These are phyloP conservation scores for Floccularia luteovirens DNA, from an alignment of 768 basidiomycete species.

Conservation along the genomic window DNA sequence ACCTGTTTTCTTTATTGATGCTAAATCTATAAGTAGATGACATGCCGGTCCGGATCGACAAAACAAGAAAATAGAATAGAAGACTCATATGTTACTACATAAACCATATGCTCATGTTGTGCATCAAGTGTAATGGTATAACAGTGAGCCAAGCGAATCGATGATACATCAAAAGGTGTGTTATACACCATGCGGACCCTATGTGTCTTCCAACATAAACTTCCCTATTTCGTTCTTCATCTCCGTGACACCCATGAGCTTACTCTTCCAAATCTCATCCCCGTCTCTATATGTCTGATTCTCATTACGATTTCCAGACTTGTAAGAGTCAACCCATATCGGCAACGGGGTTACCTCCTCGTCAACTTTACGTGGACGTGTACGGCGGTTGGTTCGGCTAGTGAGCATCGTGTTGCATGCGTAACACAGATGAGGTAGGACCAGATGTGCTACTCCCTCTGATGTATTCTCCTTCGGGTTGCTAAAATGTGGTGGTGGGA, in stretches of 20 bases:
- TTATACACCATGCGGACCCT: no score
- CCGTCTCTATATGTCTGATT: slow-evolving; percentile 26
- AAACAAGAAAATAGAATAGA: no score
- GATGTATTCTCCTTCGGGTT: slow-evolving; percentile 9
- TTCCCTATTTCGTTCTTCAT: slow-evolving; percentile 22
- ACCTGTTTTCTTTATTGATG: no score
- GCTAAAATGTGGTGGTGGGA: slow-evolving; percentile 19
- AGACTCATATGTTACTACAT: no score
- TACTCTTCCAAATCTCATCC: slow-evolving; percentile 16
- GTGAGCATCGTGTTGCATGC: slow-evolving; percentile 55
- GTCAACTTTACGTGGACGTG: slow-evolving; percentile 5
- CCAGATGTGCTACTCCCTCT: slow-evolving; percentile 4
- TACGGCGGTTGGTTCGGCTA: slow-evolving; percentile 42
- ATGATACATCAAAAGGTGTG: no score
- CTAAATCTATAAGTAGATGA: no score
- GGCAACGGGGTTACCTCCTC: slow-evolving; percentile 23
- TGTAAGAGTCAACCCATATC: slow-evolving; percentile 23
- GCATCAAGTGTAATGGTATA: no score
- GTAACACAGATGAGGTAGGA: slow-evolving; percentile 47
- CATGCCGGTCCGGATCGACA: no score
- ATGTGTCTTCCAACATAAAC: slow-evolving; percentile 25
- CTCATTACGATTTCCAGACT: slow-evolving; percentile 7
- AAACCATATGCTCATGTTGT: no score
- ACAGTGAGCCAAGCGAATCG: no score
- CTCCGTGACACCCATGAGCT: slow-evolving; percentile 13